phyloP scores from a whole-genome alignment of 129 eudicot genomes.

The Solidago caesia region DNA sequence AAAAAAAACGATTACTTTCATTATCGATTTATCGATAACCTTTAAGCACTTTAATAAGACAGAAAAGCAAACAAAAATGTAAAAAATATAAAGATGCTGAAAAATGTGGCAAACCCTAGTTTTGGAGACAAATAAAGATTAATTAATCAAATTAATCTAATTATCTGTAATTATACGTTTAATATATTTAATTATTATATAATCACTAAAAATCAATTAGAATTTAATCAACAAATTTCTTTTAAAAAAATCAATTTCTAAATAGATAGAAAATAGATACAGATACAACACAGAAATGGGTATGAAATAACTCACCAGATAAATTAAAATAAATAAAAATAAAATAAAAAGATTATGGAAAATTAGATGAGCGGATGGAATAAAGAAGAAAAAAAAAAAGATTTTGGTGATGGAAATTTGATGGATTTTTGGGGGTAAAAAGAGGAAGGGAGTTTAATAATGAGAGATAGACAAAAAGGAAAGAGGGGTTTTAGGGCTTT shows the following conservation, averaged over 20 bases:
- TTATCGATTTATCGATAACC: not conserved
- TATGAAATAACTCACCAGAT: slow-evolving; percentile 28
- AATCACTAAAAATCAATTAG: too few species aligned
- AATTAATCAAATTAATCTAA: not conserved
- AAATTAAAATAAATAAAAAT: not conserved
- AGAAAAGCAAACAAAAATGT: too few species aligned
- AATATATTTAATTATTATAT: not conserved
- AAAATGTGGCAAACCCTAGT: slow-evolving; percentile 26
- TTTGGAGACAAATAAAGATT: slow-evolving; percentile 5
- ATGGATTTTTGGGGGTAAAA: slow-evolving; percentile 12
- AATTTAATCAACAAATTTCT: slow-evolving; percentile 2
- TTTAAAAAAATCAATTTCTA: not conserved
- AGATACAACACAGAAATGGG: slow-evolving; percentile 9
- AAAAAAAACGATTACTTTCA: not conserved
- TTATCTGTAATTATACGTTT: not conserved
- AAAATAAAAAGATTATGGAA: too few species aligned
- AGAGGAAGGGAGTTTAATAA: slow-evolving; percentile 22
- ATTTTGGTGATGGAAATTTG: slow-evolving; percentile 2
- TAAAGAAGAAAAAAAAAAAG: slow-evolving; percentile 13
- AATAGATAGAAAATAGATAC: slow-evolving; percentile 6
- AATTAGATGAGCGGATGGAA: not conserved
- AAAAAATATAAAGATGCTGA: not conserved
- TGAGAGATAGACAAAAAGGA: slow-evolving; percentile 3
- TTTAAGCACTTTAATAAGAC: too few species aligned
- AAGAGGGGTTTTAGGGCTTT: slow-evolving; percentile 35